phyloP scores from a whole-genome alignment of 257 asterid genomes.

The Salvia rosmarinus region DNA sequence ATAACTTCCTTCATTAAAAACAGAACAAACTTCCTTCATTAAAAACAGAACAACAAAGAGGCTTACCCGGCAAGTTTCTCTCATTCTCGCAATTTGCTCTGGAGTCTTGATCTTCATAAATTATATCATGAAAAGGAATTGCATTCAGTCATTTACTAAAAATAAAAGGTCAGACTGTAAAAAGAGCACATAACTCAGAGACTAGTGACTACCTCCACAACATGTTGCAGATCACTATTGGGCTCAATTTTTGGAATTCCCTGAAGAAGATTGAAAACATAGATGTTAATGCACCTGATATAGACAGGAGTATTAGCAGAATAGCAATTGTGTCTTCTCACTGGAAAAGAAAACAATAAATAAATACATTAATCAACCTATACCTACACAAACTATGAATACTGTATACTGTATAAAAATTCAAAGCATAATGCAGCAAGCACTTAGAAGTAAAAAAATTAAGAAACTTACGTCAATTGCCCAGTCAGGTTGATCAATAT shows the following conservation, averaged over 20 bases:
- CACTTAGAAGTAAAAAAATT: slow-evolving; percentile 14
- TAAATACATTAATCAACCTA: background rate
- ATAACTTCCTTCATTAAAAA: slow-evolving; percentile 20
- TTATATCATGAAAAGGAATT: slow-evolving; percentile 33
- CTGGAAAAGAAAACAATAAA: slow-evolving; percentile 7
- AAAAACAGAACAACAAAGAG: slow-evolving; percentile 29
- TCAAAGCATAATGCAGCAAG: slow-evolving; percentile 2
- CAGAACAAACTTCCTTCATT: slow-evolving; percentile 25
- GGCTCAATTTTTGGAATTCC: slow-evolving; percentile 95
- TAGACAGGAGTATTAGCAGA: background rate
- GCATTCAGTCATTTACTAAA: slow-evolving; percentile 31
- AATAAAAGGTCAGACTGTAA: background rate
- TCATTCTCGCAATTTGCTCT: slow-evolving; percentile 82
- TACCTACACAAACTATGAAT: background rate
- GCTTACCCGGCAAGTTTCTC: slow-evolving; percentile 93
- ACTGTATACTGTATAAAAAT: background rate
- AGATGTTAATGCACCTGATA: slow-evolving; percentile 28
- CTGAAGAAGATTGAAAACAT: slow-evolving; percentile 41
- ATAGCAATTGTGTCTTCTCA: slow-evolving; percentile 6
- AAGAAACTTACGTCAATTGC: slow-evolving; percentile 75
- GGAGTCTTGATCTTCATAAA: slow-evolving; percentile 81
- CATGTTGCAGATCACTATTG: slow-evolving; percentile 83
- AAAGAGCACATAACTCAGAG: slow-evolving; percentile 18
- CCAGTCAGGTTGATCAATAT: slow-evolving; percentile 95
- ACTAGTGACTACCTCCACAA: slow-evolving; percentile 82